Evolutionary conservation across 371 early-diverging fungal genomes (phyloP), one percentile per base, ranked within the genome.

Genomic region (Actinomortierella ambigua): DNA sequence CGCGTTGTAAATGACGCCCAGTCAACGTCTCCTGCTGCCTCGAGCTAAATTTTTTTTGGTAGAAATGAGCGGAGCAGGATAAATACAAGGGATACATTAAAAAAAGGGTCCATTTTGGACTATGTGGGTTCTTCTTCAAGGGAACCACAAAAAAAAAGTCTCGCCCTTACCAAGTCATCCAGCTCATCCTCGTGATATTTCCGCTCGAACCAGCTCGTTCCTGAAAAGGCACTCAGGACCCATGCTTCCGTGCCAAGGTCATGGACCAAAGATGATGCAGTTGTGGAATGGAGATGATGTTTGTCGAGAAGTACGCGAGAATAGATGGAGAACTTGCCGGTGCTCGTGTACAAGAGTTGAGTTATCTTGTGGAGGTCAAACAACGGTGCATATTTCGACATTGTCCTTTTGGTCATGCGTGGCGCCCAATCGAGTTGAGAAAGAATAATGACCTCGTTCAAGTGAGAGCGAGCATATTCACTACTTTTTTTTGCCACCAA

Each of bases 171-270:
- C 15, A 73, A 49, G 11, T 73, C 63, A 14, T 73, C 61, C 0
- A 73, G 54, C 17, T 73, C 73, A 11, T 73, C 73, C 4, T 63
- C 63, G 8, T 63, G 55, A 53, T 66, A 73, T 20, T 66, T 67
- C 18, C 73, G 57, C 51, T 73, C 73, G 20, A 73, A 73, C 20
- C 66, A 73, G 41, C 54, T 54, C 29, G 66, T 73, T 2, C 73
- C 73, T 3, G 73, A 66, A 39, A 73, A 73, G 3, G 73, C 61
- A 29, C 73, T 73, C n/a, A 73, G 41, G 5, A 66, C 39, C 73
- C 73, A 73, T 2, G 67, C 67, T 13, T 67, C 73, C 11, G 63
- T 67, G 15, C 63, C 67, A 54, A 63, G 61, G 3, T 62, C 73
- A 39, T 66, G 63, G n/a, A 18, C 8, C 5, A 61, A 59, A 11